Base-by-base conservation (phyloP, 192 early-diverging fungal genomes). In the Mortierella alpina region DNA sequence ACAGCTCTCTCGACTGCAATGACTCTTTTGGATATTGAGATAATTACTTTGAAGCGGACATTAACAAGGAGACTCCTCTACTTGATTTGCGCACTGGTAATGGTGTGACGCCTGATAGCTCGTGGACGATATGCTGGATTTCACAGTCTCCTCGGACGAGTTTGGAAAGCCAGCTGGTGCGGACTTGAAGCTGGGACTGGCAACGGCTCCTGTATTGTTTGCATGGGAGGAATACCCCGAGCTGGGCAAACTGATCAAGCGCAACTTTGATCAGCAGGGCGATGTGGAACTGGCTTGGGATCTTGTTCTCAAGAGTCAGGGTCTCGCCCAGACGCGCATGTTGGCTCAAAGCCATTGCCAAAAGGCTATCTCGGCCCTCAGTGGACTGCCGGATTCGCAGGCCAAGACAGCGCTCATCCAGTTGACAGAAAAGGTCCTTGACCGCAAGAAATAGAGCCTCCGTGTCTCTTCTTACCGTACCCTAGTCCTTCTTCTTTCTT, bases 111-210 rank as follows among this genome's bases (percentile, higher is more conserved):
- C 84, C 31, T 15, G 49, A 46, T 85, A 90, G 92, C 73, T 96
- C 12, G 88, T 97, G 6, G 95, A 97, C 82, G 97, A 99, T 72
- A 86, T 98, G 88, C 86, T 96, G 6, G 95, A 97, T 63, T 99
- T 99, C 82, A 92, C 92, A 0, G 89, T 89, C 10, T 84, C 89
- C 15, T 86, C 92, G 2, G 86, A 91, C 41, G 88, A 93, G 56
- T 82, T 98, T 65, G 97, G 96, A 39, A 99, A 99, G 83, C 96
- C 96, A 23, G 93, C 89, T 6, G 95, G 95, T 46, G 96, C 96
- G 1, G 96, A 97, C 65, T 81, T 97, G 46, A 91, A 94, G 68
- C 85, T 97, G 4, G 95, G 97, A 4, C 82, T 99, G 55, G 97
- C 96, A 0, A 97, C 96, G 11, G 96, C 96, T 0, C 97, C 97